Conservation (phyloP, 495 filamentous ascomycete species). For the Cairneyella variabilis region DNA sequence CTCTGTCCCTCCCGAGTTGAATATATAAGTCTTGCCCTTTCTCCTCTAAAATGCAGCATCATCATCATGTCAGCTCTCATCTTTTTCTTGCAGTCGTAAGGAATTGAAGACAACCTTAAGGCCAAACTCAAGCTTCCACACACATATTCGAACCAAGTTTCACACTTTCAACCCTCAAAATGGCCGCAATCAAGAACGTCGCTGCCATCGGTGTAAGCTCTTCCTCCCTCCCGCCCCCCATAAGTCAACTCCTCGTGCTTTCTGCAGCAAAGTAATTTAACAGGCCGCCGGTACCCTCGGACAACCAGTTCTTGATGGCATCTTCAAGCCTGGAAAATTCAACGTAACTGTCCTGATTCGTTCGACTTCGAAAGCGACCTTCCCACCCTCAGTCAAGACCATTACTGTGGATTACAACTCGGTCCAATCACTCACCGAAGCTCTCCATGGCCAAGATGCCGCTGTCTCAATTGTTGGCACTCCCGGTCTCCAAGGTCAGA, state of each 20-base stretch:
- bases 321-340: constrained; percentile 14
- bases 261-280: neutral
- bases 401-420: constrained; percentile 53
- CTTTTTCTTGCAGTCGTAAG: too few species aligned
- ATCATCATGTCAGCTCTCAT: too few species aligned
- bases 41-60: too few species aligned
- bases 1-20: too few species aligned
- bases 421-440: constrained; percentile 42
- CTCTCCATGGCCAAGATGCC: constrained; percentile 51
- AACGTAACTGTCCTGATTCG: constrained; percentile 17
- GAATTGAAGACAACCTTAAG: too few species aligned
- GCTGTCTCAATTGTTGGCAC: constrained; percentile 50
- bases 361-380: constrained; percentile 4
- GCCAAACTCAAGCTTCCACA: too few species aligned
- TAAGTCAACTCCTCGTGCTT: neutral
- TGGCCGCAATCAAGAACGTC: neutral
- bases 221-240: too few species aligned
- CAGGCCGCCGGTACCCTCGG: constrained; percentile 22
- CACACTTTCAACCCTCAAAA: neutral
- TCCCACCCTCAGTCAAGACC: constrained; percentile 27
- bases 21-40: too few species aligned
- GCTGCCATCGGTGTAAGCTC: neutral
- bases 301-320: constrained; percentile 15
- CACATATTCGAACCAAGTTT: too few species aligned
- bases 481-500: constrained; percentile 36